These are phyloP conservation scores for Phytopythium mirpurense DNA, from an alignment of 352 stramenopile genomes.

Conservation along the genomic window DNA sequence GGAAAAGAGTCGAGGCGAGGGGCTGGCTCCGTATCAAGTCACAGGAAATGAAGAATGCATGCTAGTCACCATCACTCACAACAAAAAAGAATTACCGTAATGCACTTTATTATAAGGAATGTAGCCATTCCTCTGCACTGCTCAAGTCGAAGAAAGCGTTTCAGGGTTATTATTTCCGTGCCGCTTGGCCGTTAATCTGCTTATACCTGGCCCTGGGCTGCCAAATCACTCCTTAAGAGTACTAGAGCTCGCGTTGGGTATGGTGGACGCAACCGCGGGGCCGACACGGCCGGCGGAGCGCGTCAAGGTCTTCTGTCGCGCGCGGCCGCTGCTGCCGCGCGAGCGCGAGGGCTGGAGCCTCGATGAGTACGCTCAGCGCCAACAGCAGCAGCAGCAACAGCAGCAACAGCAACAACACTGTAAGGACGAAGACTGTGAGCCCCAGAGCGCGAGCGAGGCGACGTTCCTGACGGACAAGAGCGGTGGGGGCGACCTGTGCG, in stretches of 20 bases:
- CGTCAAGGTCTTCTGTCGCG: slow-evolving; percentile 66
- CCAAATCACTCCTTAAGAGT: no score
- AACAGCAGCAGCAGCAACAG: slow-evolving; percentile 12
- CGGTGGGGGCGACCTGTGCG: slow-evolving; percentile 12
- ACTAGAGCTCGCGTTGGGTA: no score
- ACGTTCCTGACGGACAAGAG: slow-evolving; percentile 71
- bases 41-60: background rate
- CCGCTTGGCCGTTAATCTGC: no score
- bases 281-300: slow-evolving; percentile 29
- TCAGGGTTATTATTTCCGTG: no score
- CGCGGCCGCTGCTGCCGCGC: slow-evolving; percentile 50
- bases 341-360: slow-evolving; percentile 61
- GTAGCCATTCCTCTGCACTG: no score
- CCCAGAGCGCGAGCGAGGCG: slow-evolving; percentile 3
- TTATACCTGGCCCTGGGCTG: no score
- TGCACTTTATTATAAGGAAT: background rate
- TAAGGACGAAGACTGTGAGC: no score
- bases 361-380: slow-evolving; percentile 42
- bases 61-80: background rate
- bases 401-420: background rate
- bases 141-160: no score
- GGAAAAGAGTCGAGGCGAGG: no score
- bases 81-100: background rate
- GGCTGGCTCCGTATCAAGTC: background rate
- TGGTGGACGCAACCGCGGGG: background rate